A percentile compares a stretch with the other conserved stretches of the same genome.
Conservation (phyloP, 2,329 filamentous ascomycete genomes). For the Phialophora chinensis region DNA sequence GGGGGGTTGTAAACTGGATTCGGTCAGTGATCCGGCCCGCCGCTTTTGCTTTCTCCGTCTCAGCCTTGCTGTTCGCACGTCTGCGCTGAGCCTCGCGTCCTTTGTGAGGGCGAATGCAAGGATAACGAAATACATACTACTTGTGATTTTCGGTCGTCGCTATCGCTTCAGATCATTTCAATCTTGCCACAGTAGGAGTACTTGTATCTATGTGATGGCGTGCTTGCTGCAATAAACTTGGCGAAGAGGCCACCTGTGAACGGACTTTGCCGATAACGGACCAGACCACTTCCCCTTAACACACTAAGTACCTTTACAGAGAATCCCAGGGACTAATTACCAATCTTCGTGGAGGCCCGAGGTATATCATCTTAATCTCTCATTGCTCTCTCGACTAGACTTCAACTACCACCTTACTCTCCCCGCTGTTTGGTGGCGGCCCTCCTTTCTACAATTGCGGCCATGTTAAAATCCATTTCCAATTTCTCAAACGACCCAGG, state of each 20-base stretch:
- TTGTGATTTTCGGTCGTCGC: not conserved
- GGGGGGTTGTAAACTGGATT: not conserved
- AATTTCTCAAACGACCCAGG: slow-evolving; percentile 33
- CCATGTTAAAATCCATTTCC: slow-evolving; percentile 29
- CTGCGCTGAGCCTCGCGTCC: not conserved
- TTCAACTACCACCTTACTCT: not conserved
- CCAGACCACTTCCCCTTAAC: not conserved
- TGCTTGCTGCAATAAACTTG: not conserved
- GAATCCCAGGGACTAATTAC: not conserved
- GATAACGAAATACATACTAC: too few species aligned
- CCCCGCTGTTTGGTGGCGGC: not conserved
- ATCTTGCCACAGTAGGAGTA: not conserved
- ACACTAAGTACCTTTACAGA: not conserved
- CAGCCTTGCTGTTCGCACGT: not conserved
- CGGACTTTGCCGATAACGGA: slow-evolving; percentile 11
- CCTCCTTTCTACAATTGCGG: not conserved
- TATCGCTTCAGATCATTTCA: not conserved
- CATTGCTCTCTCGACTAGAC: not conserved
- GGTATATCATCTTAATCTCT: not conserved
- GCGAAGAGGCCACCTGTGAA: not conserved
- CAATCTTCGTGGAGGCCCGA: not conserved
- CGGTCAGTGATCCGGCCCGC: not conserved
- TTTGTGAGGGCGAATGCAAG: not conserved
- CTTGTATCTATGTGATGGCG: slow-evolving; percentile 2
- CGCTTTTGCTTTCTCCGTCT: not conserved